These are phyloP conservation scores for Exophiala sp. DNA, from an alignment of 2,329 filamentous ascomycete genomes.

Conservation along the genomic window DNA sequence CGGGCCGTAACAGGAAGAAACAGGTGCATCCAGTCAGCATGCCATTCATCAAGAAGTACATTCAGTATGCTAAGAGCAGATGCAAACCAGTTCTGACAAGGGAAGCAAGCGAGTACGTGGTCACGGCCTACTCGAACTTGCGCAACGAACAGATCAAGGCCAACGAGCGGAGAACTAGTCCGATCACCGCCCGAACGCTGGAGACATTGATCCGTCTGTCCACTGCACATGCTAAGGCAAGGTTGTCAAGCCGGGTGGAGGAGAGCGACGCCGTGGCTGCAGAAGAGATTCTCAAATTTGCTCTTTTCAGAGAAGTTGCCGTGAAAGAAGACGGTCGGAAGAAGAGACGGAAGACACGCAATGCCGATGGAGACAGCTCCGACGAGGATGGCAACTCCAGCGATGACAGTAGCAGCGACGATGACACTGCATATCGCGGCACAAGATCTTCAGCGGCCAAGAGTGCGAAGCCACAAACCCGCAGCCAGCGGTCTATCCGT, in stretches of 20 bases:
- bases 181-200: constrained; percentile 92
- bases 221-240: constrained; percentile 89
- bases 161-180: constrained; percentile 86
- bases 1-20: constrained; percentile 64
- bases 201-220: constrained; percentile 98
- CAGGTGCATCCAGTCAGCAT: constrained; percentile 72
- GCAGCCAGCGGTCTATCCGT: constrained; percentile 24
- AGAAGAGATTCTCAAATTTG: constrained; percentile 85
- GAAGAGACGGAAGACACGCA: constrained; percentile 73
- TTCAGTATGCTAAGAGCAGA: constrained; percentile 91
- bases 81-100: constrained; percentile 86
- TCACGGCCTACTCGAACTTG: constrained; percentile 81
- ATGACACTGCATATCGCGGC: constrained; percentile 28
- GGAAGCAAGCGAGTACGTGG: constrained; percentile 85
- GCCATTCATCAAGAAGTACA: constrained; percentile 98
- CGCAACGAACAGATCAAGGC: constrained; percentile 94
- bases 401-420: constrained; percentile 34
- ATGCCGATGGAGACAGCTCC: constrained; percentile 59
- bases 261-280: constrained; percentile 82
- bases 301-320: constrained; percentile 93
- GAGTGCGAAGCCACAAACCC: constrained; percentile 23
- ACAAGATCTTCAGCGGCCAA: constrained; percentile 29
- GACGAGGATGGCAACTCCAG: constrained; percentile 53
- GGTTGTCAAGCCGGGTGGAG: constrained; percentile 81
- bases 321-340: constrained; percentile 60